A percentile compares a stretch with the other conserved stretches of the same genome.
Evolutionary conservation across 2,329 filamentous ascomycete genomes (phyloP).

Genomic region (Cercospora sp.): DNA sequence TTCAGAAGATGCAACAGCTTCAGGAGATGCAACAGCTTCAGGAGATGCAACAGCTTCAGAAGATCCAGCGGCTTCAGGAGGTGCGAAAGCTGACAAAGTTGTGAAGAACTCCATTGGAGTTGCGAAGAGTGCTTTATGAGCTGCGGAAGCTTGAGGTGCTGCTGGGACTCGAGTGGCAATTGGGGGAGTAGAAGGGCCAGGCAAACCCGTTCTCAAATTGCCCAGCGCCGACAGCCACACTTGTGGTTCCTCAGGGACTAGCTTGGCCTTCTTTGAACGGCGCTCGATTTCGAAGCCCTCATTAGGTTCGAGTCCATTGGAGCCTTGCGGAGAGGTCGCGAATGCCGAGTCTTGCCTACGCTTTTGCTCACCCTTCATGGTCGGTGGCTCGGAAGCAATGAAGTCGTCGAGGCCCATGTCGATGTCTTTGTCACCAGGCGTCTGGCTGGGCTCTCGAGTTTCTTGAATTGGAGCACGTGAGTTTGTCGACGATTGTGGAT

Average conservation of each 20-base stretch:
- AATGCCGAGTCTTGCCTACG: neutral
- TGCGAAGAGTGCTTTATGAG: neutral
- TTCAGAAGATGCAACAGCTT: neutral
- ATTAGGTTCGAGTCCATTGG: neutral
- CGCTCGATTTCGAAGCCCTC: neutral
- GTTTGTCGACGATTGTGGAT: neutral
- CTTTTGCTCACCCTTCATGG: neutral
- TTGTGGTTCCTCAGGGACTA: neutral
- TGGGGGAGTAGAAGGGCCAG: neutral
- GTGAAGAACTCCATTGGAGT: neutral
- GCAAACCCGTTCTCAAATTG: neutral
- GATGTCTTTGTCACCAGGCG: neutral
- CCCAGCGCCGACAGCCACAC: neutral
- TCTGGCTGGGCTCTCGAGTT: neutral
- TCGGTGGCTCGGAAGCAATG: neutral
- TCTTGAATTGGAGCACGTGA: neutral
- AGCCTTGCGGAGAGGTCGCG: neutral
- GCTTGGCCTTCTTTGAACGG: neutral
- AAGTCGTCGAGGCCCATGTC: neutral
- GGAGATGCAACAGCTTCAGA: neutral
- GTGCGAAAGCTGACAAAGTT: neutral
- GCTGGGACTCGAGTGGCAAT: neutral
- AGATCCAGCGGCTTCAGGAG: neutral
- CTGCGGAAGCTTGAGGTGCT: neutral
- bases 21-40: neutral